Evolutionary conservation across 78 protist species (phyloP).

Genomic region (Bigelowiella natans): DNA sequence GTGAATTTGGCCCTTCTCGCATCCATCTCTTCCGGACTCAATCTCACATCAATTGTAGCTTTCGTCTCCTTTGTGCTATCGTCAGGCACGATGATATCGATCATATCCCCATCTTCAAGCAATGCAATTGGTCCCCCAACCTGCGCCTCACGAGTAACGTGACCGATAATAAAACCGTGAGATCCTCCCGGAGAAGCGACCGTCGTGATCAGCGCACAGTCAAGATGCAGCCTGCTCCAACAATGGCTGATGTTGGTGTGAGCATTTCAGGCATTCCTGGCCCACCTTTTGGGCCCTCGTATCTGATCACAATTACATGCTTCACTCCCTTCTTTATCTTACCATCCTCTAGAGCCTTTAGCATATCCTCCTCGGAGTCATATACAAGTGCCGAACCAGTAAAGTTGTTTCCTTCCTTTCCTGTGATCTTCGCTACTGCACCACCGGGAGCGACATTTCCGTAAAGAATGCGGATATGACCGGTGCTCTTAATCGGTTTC

Average conservation of each 20-base stretch:
- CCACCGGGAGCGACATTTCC: conserved; percentile 67
- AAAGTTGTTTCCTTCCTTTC: conserved; percentile 31
- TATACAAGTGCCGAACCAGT: conserved; percentile 50
- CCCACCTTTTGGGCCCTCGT: conserved; percentile 63
- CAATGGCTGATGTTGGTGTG: conserved; percentile 42
- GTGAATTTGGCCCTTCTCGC: background rate
- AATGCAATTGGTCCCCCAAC: conserved; percentile 66
- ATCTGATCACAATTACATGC: conserved; percentile 47
- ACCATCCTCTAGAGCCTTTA: conserved; percentile 24
- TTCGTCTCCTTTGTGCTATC: background rate
- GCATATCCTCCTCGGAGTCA: conserved; percentile 52
- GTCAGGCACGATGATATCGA: conserved; percentile 7
- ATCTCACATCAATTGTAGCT: background rate
- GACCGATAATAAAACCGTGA: conserved; percentile 57
- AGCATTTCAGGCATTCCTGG: conserved; percentile 69
- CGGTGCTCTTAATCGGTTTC: conserved; percentile 45
- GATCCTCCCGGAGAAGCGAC: conserved; percentile 61
- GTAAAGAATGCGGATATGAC: conserved; percentile 31
- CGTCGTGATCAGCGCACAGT: conserved; percentile 56
- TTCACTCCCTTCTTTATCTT: conserved; percentile 29
- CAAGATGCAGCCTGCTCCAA: conserved; percentile 35
- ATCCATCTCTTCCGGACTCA: background rate
- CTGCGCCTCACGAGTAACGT: conserved; percentile 49
- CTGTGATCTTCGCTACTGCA: conserved; percentile 67
- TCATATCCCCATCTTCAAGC: conserved; percentile 38